A percentile compares a stretch with the other conserved stretches of the same genome.
Evolutionary conservation across 257 asterid genomes (phyloP).

Genomic region (Nicotiana attenuata): DNA sequence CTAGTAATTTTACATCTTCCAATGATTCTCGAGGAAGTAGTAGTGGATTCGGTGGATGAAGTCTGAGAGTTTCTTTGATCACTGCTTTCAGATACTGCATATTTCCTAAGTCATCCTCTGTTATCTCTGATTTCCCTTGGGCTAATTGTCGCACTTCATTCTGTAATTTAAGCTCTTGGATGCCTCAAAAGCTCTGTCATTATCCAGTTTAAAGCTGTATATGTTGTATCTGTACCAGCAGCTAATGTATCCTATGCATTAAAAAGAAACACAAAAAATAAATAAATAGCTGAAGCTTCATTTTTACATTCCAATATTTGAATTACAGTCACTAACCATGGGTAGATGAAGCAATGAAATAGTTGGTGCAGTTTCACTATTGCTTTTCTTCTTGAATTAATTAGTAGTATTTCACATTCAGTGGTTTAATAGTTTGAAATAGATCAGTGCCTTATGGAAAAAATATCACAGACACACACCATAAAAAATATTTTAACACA

Average conservation of each 20-base stretch:
- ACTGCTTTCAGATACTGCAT: slow-evolving; percentile 46
- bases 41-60: slow-evolving; percentile 39
- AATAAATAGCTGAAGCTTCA: too few relatives aligned
- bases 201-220: slow-evolving; percentile 30
- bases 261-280: too few relatives aligned
- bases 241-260: slow-evolving; percentile 37
- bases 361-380: too few relatives aligned
- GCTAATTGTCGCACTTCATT: slow-evolving; percentile 24
- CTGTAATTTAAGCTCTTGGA: slow-evolving; percentile 15
- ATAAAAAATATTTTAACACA: too few relatives aligned
- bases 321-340: too few relatives aligned
- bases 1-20: slow-evolving; percentile 27
- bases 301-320: too few relatives aligned
- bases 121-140: slow-evolving; percentile 19
- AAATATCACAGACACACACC: too few relatives aligned
- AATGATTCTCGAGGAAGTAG: slow-evolving; percentile 41
- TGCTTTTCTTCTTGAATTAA: too few relatives aligned
- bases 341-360: too few relatives aligned
- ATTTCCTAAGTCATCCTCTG: slow-evolving; percentile 28
- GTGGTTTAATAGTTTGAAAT: too few relatives aligned
- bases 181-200: slow-evolving; percentile 33
- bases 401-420: too few relatives aligned
- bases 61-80: slow-evolving; percentile 35
- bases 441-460: too few relatives aligned
- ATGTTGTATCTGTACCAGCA: slow-evolving; percentile 49